Conservation (phyloP, 345 rosid species). For the Cardiospermum halicacabum region DNA sequence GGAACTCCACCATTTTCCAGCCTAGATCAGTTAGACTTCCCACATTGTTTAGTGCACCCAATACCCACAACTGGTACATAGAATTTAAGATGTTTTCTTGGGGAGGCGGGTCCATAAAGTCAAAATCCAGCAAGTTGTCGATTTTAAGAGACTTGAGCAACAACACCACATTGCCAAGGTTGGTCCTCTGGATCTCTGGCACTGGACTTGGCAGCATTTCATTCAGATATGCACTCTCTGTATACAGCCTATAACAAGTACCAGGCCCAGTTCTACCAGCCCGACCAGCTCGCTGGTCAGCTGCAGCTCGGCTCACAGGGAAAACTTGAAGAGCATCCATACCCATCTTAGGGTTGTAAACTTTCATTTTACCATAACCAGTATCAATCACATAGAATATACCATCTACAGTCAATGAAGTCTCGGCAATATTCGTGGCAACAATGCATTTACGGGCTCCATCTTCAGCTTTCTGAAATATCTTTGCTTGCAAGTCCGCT, state of each 20-base stretch:
- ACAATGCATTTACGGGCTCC: slow-evolving; percentile 99
- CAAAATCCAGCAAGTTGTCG: slow-evolving; percentile 87
- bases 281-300: slow-evolving; percentile 98
- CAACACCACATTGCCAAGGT: slow-evolving; percentile 92
- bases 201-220: slow-evolving; percentile 89
- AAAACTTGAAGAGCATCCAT: slow-evolving; percentile 99
- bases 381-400: slow-evolving; percentile 90
- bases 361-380: slow-evolving; percentile 97
- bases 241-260: slow-evolving; percentile 88
- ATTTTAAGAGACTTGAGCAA: slow-evolving; percentile 88
- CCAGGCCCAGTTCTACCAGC: slow-evolving; percentile 99
- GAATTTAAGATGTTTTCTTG: slow-evolving; percentile 97
- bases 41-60: slow-evolving; percentile 91
- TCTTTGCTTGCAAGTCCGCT: slow-evolving; percentile 97
- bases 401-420: slow-evolving; percentile 95
- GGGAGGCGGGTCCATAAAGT: slow-evolving; percentile 99
- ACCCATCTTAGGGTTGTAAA: slow-evolving; percentile 97
- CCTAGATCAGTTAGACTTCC: slow-evolving; percentile 84
- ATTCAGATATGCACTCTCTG: slow-evolving; percentile 84
- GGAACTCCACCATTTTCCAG: slow-evolving; percentile 99
- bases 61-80: slow-evolving; percentile 96
- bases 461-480: slow-evolving; percentile 88
- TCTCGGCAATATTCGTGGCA: slow-evolving; percentile 97
- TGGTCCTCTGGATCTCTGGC: slow-evolving; percentile 97
- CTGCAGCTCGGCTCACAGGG: slow-evolving; percentile 94